Evolutionary conservation across 495 filamentous ascomycete species (phyloP), one percentile per base, ranked within the genome.

Genomic region (Hyaloscypha bicolor): DNA sequence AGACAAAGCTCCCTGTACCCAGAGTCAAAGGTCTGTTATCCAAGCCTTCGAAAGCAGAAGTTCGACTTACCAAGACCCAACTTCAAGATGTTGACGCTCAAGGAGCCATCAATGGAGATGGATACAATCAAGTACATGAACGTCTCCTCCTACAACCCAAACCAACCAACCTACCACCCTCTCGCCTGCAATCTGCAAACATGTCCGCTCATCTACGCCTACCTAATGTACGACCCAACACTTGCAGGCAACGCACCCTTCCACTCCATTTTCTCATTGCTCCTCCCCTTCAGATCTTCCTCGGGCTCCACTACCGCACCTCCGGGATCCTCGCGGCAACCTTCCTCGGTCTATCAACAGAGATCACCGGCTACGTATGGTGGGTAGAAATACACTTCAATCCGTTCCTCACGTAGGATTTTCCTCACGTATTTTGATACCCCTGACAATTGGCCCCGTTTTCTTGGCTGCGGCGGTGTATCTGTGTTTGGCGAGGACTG

Each of bases 281-380:
- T 25, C 25, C 25, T 25, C 25, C 25, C 25, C 55, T 66, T 6
- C 29, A 37, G 35, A 60, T 66, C 12, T 25, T 25, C 25, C 25
- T 25, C 25, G 25, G 25, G 25, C 25, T 25, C 25, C 25, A 25
- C 25, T 25, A 25, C 25, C 25, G 25, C 25, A 25, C 25, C 25
- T 25, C 25, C 2, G 25, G 25, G 25, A 25, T 25, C 2, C 25
- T 25, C 25, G 1, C 2, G 25, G 70, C 70, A 52, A 76, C 79
- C 62, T 31, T 78, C 5, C 9, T 76, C n/a, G 79, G 78, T 48
- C 73, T 69, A 25, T 48, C 8, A 76, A 35, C n/a, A 25, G 79
- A 81, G 65, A 61, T 81, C 19, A 37, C 73, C 16, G 80, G 80
- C 60, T 80, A 81, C 51, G 48, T 73, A n/a, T 77, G 71, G 4